Percentiles rank a stretch among this genome's conserved stretches.
Conservation (phyloP, 805 yeast genomes). For the Wickerhamomyces kurtzmanii region DNA sequence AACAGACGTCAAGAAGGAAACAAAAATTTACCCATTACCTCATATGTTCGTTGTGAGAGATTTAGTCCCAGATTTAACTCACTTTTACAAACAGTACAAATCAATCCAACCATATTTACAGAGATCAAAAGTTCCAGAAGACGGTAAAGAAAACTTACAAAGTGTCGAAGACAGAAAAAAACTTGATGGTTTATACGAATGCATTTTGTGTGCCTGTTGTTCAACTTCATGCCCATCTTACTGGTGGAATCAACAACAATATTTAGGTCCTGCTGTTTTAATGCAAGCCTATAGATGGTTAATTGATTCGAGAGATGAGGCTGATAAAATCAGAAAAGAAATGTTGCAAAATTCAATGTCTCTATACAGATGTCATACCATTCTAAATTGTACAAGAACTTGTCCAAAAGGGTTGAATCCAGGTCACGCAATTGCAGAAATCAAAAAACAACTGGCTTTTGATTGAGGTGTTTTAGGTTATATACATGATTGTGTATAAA, state of each 20-base stretch:
- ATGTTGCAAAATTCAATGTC: constrained; percentile 96
- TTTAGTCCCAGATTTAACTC: constrained; percentile 95
- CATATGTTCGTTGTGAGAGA: constrained; percentile 98
- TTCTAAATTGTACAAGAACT: constrained; percentile 96
- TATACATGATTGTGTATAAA: too few relatives aligned
- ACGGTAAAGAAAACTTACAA: constrained; percentile 91
- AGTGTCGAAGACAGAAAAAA: constrained; percentile 88
- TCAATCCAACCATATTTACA: constrained; percentile 95
- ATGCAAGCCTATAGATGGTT: constrained; percentile 99
- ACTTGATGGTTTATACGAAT: constrained; percentile 94
- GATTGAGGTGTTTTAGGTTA: too few relatives aligned
- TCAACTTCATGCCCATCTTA: constrained; percentile 98
- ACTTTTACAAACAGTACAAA: constrained; percentile 96
- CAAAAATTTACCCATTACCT: constrained; percentile 92
- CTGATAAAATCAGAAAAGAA: constrained; percentile 68
- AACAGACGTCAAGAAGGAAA: constrained; percentile 59
- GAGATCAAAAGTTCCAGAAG: constrained; percentile 64
- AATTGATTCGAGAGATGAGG: constrained; percentile 94
- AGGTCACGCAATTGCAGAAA: constrained; percentile 94
- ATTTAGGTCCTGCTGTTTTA: constrained; percentile 96
- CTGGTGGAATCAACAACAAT: constrained; percentile 99
- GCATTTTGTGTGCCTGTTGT: constrained; percentile 97
- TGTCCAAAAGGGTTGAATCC: constrained; percentile 99
- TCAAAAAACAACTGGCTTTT: constrained; percentile 87
- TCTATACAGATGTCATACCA: constrained; percentile 96